A percentile compares a stretch with the other conserved stretches of the same genome.
Conservation (phyloP, 176 grass and related monocot genomes). For the Pontederia paniculata region DNA sequence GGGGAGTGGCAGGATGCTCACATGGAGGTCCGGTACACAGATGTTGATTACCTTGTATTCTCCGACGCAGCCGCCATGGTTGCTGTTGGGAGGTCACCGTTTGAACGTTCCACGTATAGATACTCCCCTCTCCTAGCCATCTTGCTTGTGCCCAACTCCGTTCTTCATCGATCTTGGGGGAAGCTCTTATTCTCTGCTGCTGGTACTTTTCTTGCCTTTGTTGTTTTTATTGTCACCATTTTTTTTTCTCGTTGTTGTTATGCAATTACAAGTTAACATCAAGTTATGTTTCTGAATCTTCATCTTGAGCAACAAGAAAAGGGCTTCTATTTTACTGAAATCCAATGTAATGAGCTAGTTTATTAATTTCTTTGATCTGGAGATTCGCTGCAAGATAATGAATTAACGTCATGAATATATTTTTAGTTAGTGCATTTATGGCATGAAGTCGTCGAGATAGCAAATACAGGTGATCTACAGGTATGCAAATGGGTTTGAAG, state of each 20-base stretch:
- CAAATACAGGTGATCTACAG: no score
- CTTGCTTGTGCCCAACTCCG: slow-evolving; percentile 70
- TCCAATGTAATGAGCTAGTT: no score
- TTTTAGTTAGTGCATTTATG: no score
- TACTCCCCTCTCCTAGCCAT: slow-evolving; percentile 83
- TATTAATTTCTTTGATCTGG: no score
- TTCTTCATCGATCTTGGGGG: slow-evolving; percentile 61
- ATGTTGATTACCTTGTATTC: slow-evolving; percentile 92
- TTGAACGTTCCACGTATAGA: slow-evolving; percentile 69
- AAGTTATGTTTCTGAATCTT: no score
- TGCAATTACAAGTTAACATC: no score
- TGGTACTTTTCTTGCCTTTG: slow-evolving; percentile 25
- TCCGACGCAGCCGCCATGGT: slow-evolving; percentile 76
- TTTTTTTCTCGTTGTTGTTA: background rate
- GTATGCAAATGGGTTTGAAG: no score
- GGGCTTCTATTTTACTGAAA: no score
- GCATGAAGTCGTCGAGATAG: no score
- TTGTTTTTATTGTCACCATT: background rate
- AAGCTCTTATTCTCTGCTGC: slow-evolving; percentile 82
- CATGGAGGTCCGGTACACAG: slow-evolving; percentile 85
- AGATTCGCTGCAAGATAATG: no score
- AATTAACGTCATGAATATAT: no score
- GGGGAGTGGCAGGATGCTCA: slow-evolving; percentile 88
- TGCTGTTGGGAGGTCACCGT: slow-evolving; percentile 52
- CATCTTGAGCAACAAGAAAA: no score